These are phyloP conservation scores for Termitomyces sp. DNA, from an alignment of 1,284 basidiomycete genomes.

Conservation along the genomic window DNA sequence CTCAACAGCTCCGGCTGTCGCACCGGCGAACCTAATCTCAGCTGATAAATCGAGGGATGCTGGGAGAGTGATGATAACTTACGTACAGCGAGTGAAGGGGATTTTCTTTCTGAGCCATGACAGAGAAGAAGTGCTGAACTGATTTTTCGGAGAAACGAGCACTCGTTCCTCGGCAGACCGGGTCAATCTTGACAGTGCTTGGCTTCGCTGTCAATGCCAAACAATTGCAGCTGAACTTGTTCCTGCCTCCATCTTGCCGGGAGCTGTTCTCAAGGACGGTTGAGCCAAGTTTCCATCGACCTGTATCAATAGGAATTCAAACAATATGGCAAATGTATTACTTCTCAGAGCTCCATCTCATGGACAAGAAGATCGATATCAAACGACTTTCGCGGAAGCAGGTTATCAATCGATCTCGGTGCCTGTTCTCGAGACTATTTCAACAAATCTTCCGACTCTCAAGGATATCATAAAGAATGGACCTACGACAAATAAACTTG, in stretches of 20 bases:
- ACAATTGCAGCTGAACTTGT: background rate
- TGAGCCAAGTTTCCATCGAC: too few relatives aligned
- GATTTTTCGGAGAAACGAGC: background rate
- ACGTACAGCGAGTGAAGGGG: conserved; percentile 68
- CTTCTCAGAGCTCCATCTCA: conserved; percentile 48
- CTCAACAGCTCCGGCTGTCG: conserved; percentile 93
- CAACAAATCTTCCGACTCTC: conserved; percentile 47
- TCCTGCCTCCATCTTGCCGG: background rate
- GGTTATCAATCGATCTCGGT: conserved; percentile 53
- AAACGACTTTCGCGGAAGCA: conserved; percentile 33
- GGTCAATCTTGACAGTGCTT: conserved; percentile 2
- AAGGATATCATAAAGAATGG: conserved; percentile 35
- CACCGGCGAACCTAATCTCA: conserved; percentile 66
- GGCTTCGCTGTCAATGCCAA: background rate
- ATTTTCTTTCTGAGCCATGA: conserved; percentile 62
- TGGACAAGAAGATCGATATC: conserved; percentile 48
- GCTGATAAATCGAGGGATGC: background rate
- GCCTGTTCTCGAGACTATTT: conserved; percentile 60
- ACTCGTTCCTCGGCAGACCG: background rate
- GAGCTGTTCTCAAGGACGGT: background rate
- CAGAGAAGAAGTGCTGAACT: background rate
- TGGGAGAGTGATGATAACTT: background rate
- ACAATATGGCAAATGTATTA: conserved; percentile 38
- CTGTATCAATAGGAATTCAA: background rate
- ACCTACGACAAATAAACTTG: conserved; percentile 28